phyloP scores from a whole-genome alignment of 2,329 filamentous ascomycete species.

The Fusarium marasasianum region DNA sequence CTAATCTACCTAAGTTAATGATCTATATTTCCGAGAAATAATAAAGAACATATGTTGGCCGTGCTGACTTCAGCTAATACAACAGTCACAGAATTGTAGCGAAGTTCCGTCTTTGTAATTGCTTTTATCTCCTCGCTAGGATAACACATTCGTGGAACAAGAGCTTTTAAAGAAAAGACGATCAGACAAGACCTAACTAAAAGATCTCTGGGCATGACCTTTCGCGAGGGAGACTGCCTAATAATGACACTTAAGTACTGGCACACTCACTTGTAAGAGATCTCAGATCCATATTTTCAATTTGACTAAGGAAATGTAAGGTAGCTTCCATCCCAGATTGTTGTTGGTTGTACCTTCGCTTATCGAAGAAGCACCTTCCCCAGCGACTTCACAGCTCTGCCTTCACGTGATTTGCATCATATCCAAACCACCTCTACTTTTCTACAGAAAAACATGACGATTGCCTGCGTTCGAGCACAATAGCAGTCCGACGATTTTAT shows the following conservation, averaged over 20 bases:
- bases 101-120: not conserved
- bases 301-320: not conserved
- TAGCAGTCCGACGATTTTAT: not conserved
- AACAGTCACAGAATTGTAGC: not conserved
- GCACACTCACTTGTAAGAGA: not conserved
- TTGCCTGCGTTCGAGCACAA: constrained; percentile 14
- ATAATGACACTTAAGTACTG: not conserved
- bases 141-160: not conserved
- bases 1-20: not conserved
- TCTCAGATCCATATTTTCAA: not conserved
- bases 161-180: not conserved
- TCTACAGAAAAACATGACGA: constrained; percentile 3
- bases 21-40: not conserved
- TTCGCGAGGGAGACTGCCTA: not conserved
- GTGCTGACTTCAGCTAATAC: not conserved
- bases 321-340: not conserved
- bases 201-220: not conserved
- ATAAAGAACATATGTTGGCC: not conserved
- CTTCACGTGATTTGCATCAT: constrained; percentile 32
- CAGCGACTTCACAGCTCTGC: not conserved
- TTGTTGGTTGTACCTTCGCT: not conserved
- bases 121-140: not conserved
- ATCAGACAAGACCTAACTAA: not conserved
- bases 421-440: not conserved
- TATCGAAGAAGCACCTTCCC: not conserved